Conservation (phyloP, 139 green algal genomes). For the Penium margaritaceum region DNA sequence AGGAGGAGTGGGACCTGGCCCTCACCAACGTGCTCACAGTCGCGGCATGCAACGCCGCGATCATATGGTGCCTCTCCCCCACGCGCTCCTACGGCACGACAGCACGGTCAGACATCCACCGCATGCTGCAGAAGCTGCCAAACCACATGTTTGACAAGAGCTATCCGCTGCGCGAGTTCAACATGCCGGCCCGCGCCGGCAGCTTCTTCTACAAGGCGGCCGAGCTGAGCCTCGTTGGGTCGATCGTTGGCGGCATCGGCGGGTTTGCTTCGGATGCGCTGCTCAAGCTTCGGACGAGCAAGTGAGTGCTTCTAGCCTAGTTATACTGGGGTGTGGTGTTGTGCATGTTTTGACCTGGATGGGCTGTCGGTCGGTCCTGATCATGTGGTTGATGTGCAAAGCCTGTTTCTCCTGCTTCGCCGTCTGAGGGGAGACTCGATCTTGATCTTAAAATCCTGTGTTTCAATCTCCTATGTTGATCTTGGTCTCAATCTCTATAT, state of each 20-base stretch:
- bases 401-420: too few species aligned
- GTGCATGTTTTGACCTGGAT: too few species aligned
- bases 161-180: conserved; percentile 73
- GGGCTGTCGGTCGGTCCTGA: too few species aligned
- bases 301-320: conserved; percentile 1
- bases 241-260: conserved; percentile 51
- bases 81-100: conserved; percentile 64
- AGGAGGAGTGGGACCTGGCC: conserved; percentile 78
- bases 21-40: conserved; percentile 76
- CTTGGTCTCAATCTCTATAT: too few species aligned
- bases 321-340: too few species aligned
- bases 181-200: conserved; percentile 50
- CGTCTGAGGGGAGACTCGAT: too few species aligned
- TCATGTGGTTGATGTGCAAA: too few species aligned
- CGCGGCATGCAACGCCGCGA: conserved; percentile 65
- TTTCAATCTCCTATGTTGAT: too few species aligned
- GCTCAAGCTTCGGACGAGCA: neutral
- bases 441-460: too few species aligned
- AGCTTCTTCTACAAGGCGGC: conserved; percentile 71
- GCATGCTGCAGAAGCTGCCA: conserved; percentile 58
- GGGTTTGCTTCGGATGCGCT: conserved; percentile 20
- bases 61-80: conserved; percentile 80
- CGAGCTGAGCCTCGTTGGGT: conserved; percentile 78
- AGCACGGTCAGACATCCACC: conserved; percentile 77
- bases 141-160: conserved; percentile 74